phyloP scores from a whole-genome alignment of 352 stramenopile species.

The Thraustochytrium aureum region DNA sequence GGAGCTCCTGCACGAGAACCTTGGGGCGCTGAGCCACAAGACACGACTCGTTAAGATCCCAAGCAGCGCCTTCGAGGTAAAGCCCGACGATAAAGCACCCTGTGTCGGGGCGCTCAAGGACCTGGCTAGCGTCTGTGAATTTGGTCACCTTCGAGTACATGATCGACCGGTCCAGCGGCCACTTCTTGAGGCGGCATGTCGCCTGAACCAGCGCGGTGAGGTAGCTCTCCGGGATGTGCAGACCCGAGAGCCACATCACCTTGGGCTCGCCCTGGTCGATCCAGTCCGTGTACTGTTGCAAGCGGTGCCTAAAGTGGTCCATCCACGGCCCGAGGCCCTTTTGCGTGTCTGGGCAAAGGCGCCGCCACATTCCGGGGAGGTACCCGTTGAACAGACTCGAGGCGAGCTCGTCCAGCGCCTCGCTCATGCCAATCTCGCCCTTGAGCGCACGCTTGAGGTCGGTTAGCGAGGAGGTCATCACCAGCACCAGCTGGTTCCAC shows the following conservation, averaged over 20 bases:
- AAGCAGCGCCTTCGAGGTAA: conserved; percentile 89
- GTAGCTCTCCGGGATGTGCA: conserved; percentile 94
- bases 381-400: conserved; percentile 90
- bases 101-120: conserved; percentile 66
- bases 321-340: conserved; percentile 96
- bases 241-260: conserved; percentile 89
- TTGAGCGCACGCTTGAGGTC: conserved; percentile 87
- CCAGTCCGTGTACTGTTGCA: conserved; percentile 87
- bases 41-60: conserved; percentile 73
- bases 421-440: conserved; percentile 95
- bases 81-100: conserved; percentile 87
- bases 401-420: conserved; percentile 86
- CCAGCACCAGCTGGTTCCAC: conserved; percentile 84
- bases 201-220: conserved; percentile 92
- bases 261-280: conserved; percentile 77
- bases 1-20: conserved; percentile 89
- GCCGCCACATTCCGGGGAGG: conserved; percentile 82
- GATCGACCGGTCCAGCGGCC: conserved; percentile 92
- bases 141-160: conserved; percentile 88
- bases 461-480: conserved; percentile 74
- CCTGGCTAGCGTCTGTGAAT: conserved; percentile 68
- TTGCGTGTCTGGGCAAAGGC: conserved; percentile 83
- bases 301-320: conserved; percentile 80
- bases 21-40: conserved; percentile 83
- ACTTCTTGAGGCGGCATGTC: conserved; percentile 84